Evolutionary conservation across 2,329 filamentous ascomycete species (phyloP).

Genomic region (Pseudogymnoascus sp.): DNA sequence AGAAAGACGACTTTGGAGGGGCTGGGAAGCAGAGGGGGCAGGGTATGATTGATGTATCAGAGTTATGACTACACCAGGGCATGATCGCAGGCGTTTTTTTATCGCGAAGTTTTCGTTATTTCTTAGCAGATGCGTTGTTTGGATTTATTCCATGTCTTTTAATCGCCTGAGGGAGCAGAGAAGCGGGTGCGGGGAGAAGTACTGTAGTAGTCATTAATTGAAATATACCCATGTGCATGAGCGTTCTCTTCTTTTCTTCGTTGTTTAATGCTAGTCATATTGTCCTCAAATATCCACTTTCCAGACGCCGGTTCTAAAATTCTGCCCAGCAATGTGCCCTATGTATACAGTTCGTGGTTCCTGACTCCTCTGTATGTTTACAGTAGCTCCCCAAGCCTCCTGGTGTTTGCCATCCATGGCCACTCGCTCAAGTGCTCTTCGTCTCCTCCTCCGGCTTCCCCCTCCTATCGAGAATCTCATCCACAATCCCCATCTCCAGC

Average conservation of each 20-base stretch:
- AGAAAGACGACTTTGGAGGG: neutral
- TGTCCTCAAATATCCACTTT: neutral
- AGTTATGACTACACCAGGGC: slow-evolving; percentile 7
- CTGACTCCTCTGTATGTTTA: neutral
- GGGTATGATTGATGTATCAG: neutral
- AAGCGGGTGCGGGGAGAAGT: neutral
- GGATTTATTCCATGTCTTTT: neutral
- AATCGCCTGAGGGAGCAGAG: neutral
- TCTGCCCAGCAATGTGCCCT: neutral
- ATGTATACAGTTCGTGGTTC: neutral
- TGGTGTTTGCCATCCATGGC: neutral
- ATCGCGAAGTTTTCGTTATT: slow-evolving; percentile 5
- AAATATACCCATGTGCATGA: slow-evolving; percentile 4
- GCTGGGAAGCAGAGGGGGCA: neutral
- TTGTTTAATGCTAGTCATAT: neutral
- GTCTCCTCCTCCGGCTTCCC: slow-evolving; percentile 35
- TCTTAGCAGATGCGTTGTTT: slow-evolving; percentile 5
- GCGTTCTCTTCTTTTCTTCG: neutral
- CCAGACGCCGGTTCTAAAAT: neutral
- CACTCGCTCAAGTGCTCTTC: slow-evolving; percentile 6
- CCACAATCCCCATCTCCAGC: slow-evolving; percentile 80
- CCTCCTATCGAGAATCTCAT: slow-evolving; percentile 72
- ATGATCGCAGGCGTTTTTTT: slow-evolving; percentile 1
- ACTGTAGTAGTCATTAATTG: neutral
- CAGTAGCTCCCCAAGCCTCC: neutral